phyloP scores from a whole-genome alignment of 2,329 filamentous ascomycete species.

The Furcasterigmium furcatum region DNA sequence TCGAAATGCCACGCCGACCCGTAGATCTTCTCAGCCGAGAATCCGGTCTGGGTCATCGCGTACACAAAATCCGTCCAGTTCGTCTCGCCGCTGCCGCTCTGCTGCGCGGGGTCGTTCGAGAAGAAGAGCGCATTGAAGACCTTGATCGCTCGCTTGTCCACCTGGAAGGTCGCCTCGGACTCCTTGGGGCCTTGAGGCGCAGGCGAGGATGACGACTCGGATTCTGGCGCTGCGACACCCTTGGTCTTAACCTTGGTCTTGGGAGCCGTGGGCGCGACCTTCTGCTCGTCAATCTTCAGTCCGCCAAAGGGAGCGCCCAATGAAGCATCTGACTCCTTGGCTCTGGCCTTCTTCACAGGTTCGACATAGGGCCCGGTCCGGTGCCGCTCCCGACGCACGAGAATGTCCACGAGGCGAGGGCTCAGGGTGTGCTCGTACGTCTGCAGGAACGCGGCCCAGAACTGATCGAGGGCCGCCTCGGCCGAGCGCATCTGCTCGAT shows the following conservation, averaged over 20 bases:
- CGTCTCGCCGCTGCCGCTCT: slow-evolving; percentile 36
- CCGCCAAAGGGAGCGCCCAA: slow-evolving; percentile 2
- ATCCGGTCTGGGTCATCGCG: slow-evolving; percentile 47
- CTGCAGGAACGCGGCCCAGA: slow-evolving; percentile 32
- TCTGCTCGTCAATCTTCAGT: background rate
- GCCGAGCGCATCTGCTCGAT: slow-evolving; percentile 38
- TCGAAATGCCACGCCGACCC: slow-evolving; percentile 60
- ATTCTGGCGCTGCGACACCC: background rate
- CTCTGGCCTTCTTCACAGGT: background rate
- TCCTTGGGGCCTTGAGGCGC: background rate
- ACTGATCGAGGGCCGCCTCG: slow-evolving; percentile 42
- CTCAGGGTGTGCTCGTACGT: slow-evolving; percentile 16
- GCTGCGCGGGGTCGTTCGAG: too few relatives aligned
- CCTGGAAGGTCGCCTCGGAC: slow-evolving; percentile 9
- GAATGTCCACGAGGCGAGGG: slow-evolving; percentile 14
- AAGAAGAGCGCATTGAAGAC: slow-evolving; percentile 38
- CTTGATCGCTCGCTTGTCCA: slow-evolving; percentile 26
- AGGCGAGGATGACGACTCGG: background rate
- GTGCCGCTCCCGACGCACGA: slow-evolving; percentile 11
- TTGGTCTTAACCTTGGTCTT: slow-evolving; percentile 4
- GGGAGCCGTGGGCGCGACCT: background rate
- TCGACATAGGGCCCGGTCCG: slow-evolving; percentile 13
- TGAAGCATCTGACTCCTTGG: background rate
- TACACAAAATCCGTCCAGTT: slow-evolving; percentile 51
- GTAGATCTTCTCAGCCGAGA: slow-evolving; percentile 52